Evolutionary conservation across 2,329 filamentous ascomycete species (phyloP), one percentile per base, ranked within the genome.

Genomic region (Colletotrichum orchidophilum): DNA sequence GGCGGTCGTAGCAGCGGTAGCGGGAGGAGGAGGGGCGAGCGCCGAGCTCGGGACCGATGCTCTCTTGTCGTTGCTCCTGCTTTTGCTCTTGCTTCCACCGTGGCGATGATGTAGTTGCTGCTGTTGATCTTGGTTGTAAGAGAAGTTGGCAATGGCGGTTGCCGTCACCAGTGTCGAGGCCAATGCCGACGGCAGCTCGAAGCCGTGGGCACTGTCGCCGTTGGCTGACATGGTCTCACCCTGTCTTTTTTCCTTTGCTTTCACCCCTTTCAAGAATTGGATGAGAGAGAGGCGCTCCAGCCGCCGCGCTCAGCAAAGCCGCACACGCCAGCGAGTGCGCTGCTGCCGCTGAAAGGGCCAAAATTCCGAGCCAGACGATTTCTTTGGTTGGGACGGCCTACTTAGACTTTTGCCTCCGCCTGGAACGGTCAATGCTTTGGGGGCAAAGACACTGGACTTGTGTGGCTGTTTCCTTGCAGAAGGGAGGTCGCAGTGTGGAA

Each of bases 161-260:
- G 58, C 52, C 29, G 42, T 68, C 58, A 52, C 33, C 63, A 63
- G 29, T 52, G 57, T 63, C 58, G 58, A 60, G 39, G 35, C 54
- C 64, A 64, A 63, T 46, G 68, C 21, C 42, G 68, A 62, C 57
- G 68, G 68, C 58, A 71, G 64, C 42, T 68, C 68, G 57, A 71
- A 59, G 68, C 68, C 62, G 49, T 54, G 62, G 42, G 29, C 66
- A 49, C 21, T 58, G 55, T 21, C 59, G 42, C 42, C 59, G 46
- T 39, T 63, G 24, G 49, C 50, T 13, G 68, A 68, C 68, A 71
- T 71, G 68, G 68, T 68, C 62, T 63, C 64, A 58, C 68, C 68
- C 27, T 71, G 63, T 42, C 27, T n/a, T 27, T 49, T 31, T 13
- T 52, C 31, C n/a, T 52, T 31, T 58, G n/a, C 42, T 58, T 33